Evolutionary conservation across 2,329 filamentous ascomycete species (phyloP).

Genomic region (Penicillium sp.): DNA sequence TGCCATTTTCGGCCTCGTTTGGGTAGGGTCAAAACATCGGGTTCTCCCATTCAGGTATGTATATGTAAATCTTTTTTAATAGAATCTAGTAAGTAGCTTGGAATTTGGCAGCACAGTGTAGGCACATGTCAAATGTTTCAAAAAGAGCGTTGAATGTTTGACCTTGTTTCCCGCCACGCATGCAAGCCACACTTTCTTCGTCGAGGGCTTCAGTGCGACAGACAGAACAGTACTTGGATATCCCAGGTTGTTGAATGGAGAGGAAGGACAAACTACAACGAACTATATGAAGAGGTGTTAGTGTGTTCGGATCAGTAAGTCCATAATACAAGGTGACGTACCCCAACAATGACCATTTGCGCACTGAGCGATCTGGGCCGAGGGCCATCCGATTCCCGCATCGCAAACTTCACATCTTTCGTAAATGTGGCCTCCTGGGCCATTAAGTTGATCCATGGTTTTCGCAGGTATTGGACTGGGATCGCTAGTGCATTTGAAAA

Average conservation of each 20-base stretch:
- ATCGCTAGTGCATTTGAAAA: slow-evolving; percentile 24
- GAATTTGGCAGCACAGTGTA: slow-evolving; percentile 40
- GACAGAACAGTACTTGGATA: slow-evolving; percentile 55
- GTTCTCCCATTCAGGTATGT: too few relatives aligned
- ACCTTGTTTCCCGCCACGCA: slow-evolving; percentile 18
- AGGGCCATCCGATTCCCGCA: slow-evolving; percentile 49
- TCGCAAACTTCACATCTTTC: slow-evolving; percentile 57
- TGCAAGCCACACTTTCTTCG: slow-evolving; percentile 38
- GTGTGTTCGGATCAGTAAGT: not conserved
- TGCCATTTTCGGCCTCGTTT: too few relatives aligned
- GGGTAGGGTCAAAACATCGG: too few relatives aligned
- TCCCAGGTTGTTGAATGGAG: slow-evolving; percentile 54
- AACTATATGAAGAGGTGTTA: slow-evolving; percentile 32
- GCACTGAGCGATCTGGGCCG: slow-evolving; percentile 50
- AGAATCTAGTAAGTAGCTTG: slow-evolving; percentile 17
- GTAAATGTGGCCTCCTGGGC: slow-evolving; percentile 29
- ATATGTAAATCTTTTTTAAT: not conserved
- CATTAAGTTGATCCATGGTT: slow-evolving; percentile 20
- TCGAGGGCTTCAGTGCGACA: slow-evolving; percentile 52
- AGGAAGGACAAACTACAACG: slow-evolving; percentile 56
- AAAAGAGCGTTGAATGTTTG: slow-evolving; percentile 26
- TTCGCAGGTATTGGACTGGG: slow-evolving; percentile 26
- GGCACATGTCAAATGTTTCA: slow-evolving; percentile 37
- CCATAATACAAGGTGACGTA: slow-evolving; percentile 25
- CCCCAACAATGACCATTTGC: slow-evolving; percentile 53